phyloP scores from a whole-genome alignment of 176 grass and related monocot species.

The Bromus sterilis region DNA sequence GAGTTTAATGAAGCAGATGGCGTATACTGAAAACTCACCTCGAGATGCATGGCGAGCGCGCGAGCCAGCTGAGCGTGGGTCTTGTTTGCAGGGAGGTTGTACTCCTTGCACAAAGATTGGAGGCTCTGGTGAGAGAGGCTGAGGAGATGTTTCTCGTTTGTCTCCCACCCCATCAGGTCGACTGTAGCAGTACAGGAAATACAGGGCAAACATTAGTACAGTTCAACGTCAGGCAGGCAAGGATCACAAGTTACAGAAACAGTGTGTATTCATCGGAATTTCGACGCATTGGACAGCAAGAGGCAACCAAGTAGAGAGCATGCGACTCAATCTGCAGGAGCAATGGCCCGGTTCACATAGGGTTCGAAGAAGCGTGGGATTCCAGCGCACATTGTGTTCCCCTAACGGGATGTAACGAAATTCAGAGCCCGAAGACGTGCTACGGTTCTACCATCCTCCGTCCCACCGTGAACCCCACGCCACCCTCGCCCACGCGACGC shows the following conservation, averaged over 20 bases:
- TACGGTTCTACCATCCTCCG: background rate
- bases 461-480: background rate
- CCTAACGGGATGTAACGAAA: background rate
- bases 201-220: background rate
- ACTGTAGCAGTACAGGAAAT: background rate
- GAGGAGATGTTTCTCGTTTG: conserved; percentile 50
- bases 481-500: background rate
- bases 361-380: background rate
- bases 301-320: background rate
- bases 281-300: background rate
- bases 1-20: background rate
- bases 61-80: conserved; percentile 55
- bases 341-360: background rate
- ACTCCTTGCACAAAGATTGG: conserved; percentile 68
- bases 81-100: conserved; percentile 71
- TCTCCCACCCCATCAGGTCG: conserved; percentile 46
- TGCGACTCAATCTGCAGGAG: background rate
- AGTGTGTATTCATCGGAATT: background rate
- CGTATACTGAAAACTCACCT: conserved; percentile 32
- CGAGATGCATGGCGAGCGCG: conserved; percentile 43
- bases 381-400: background rate
- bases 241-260: background rate
- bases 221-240: background rate
- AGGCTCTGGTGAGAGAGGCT: conserved; percentile 57
- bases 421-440: background rate